A percentile compares a stretch with the other conserved stretches of the same genome.
These are phyloP conservation scores for Sporobolomyces roseus DNA, from an alignment of 768 basidiomycete species.

Conservation along the genomic window DNA sequence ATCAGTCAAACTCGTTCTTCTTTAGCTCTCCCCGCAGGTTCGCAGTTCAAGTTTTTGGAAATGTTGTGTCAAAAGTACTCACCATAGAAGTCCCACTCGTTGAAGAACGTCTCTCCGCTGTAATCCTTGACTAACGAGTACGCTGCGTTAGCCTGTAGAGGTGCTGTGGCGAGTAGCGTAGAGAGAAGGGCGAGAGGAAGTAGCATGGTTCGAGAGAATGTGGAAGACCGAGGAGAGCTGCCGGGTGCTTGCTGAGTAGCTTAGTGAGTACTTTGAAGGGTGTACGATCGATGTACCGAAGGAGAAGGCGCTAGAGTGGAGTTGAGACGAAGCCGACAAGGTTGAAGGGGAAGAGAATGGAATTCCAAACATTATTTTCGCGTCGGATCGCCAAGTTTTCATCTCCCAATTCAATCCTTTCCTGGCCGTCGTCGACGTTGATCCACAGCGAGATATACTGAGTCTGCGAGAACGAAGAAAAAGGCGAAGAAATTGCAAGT, in stretches of 20 bases:
- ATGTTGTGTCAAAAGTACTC: not conserved
- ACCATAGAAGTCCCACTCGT: constrained; percentile 31
- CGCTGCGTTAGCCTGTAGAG: constrained; percentile 6
- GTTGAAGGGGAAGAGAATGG: not conserved
- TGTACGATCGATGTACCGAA: too few species aligned
- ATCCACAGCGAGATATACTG: too few species aligned
- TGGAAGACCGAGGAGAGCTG: too few species aligned
- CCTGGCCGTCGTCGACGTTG: too few species aligned
- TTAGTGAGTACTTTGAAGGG: too few species aligned
- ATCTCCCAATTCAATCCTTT: too few species aligned
- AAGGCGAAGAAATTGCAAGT: not conserved
- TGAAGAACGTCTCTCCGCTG: constrained; percentile 10
- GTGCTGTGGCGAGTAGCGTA: not conserved
- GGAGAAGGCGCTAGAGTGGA: not conserved
- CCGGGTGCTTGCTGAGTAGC: too few species aligned
- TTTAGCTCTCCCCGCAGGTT: too few species aligned
- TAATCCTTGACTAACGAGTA: constrained; percentile 14
- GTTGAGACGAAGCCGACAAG: not conserved
- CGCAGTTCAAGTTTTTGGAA: too few species aligned
- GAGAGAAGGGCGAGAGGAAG: not conserved
- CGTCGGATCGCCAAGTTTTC: too few species aligned
- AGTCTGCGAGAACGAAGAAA: too few species aligned
- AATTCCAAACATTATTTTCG: not conserved
- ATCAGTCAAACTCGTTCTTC: too few species aligned
- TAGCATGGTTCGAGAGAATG: constrained; percentile 2